These are phyloP conservation scores for Cajanus cajan DNA, from an alignment of 306 rosid genomes.

Conservation along the genomic window DNA sequence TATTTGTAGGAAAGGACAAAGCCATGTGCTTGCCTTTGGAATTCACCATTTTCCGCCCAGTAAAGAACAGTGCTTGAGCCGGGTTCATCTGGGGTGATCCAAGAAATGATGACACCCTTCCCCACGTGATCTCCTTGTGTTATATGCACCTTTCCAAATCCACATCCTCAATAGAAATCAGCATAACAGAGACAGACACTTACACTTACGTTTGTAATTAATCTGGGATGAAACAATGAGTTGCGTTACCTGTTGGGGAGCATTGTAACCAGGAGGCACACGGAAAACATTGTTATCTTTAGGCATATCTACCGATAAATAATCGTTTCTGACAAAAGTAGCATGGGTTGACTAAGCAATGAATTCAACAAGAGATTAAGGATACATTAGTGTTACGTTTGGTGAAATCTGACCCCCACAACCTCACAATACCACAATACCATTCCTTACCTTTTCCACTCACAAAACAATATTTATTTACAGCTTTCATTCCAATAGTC, in stretches of 20 bases:
- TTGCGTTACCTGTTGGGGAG: conserved; percentile 83
- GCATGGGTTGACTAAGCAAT: too few species aligned
- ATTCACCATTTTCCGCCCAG: conserved; percentile 44
- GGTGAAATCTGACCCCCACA: too few species aligned
- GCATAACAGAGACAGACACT: neutral
- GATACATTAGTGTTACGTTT: too few species aligned
- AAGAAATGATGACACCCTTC: conserved; percentile 67
- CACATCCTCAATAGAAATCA: conserved; percentile 2
- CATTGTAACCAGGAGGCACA: conserved; percentile 64
- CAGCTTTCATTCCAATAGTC: too few species aligned
- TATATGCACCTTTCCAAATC: conserved; percentile 63
- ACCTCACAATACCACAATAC: too few species aligned
- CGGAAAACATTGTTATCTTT: conserved; percentile 61
- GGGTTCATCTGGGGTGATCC: conserved; percentile 64
- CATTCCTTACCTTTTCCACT: too few species aligned
- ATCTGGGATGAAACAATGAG: neutral
- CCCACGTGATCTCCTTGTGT: conserved; percentile 81
- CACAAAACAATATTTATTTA: too few species aligned
- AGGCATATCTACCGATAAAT: conserved; percentile 60
- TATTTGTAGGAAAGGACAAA: conserved; percentile 44
- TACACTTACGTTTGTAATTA: too few species aligned
- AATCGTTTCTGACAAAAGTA: conserved; percentile 46
- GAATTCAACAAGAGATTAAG: too few species aligned
- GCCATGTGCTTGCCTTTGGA: conserved; percentile 42
- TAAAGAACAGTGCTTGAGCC: conserved; percentile 60